Evolutionary conservation across 371 early-diverging fungal species (phyloP).

Genomic region (Mortierella sp.): DNA sequence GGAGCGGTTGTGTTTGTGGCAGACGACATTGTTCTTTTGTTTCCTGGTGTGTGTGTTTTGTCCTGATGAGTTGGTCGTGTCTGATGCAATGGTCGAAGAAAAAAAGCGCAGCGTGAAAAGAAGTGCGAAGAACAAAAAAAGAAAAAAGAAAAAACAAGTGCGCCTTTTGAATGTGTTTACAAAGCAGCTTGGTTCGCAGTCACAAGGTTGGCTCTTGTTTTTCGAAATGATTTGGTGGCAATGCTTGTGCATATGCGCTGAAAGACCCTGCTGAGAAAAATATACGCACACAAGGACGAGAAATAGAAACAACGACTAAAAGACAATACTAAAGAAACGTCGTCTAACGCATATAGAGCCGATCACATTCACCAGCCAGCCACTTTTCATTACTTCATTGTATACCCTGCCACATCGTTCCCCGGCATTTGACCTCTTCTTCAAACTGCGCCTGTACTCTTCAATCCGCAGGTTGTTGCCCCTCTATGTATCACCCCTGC

Average conservation of each 20-base stretch:
- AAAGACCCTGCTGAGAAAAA: no score
- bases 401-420: no score
- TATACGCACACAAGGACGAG: no score
- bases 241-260: not conserved
- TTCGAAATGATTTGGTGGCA: not conserved
- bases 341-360: not conserved
- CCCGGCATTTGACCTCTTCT: no score
- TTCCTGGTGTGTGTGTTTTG: not conserved
- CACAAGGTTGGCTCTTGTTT: not conserved
- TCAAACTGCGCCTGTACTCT: no score
- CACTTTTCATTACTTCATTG: not conserved
- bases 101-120: not conserved
- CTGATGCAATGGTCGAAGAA: not conserved
- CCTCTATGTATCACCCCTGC: no score
- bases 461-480: not conserved
- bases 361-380: not conserved
- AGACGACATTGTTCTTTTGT: conserved; percentile 2
- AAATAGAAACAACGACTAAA: not conserved
- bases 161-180: not conserved
- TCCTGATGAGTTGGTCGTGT: not conserved
- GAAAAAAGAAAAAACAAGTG: not conserved
- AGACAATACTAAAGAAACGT: not conserved
- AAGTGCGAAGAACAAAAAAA: conserved; percentile 4
- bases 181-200: conserved; percentile 4
- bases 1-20: conserved; percentile 17